Evolutionary conservation across 1,139 yeast species (phyloP).

Genomic region (Scheffersomyces segobiensis): DNA sequence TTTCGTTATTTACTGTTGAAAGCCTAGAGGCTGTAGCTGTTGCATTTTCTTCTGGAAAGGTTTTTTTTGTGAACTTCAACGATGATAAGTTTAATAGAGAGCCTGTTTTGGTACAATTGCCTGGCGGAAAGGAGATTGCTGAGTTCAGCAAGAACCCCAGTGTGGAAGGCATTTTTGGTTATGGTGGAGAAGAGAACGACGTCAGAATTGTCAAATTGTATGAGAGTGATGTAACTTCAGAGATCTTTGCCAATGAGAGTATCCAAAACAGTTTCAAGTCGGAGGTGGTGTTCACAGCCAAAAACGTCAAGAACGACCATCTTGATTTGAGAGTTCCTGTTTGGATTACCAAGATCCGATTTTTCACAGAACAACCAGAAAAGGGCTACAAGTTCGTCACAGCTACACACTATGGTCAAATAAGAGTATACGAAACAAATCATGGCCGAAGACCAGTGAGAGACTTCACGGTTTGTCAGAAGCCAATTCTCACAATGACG

Average conservation of each 20-base stretch:
- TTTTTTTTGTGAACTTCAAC: slow-evolving; percentile 42
- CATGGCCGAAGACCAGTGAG: slow-evolving; percentile 60
- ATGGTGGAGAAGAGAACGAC: slow-evolving; percentile 76
- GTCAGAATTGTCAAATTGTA: slow-evolving; percentile 51
- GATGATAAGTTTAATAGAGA: slow-evolving; percentile 28
- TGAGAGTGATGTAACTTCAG: slow-evolving; percentile 19
- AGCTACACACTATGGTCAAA: slow-evolving; percentile 69
- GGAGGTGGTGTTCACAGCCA: slow-evolving; percentile 48
- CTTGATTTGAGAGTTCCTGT: slow-evolving; percentile 67
- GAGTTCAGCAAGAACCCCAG: slow-evolving; percentile 49
- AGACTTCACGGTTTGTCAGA: slow-evolving; percentile 49
- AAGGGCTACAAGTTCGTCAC: slow-evolving; percentile 51
- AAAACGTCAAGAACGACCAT: slow-evolving; percentile 67
- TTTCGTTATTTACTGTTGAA: slow-evolving; percentile 29
- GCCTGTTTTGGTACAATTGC: slow-evolving; percentile 31
- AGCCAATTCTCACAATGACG: slow-evolving; percentile 44
- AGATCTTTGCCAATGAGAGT: slow-evolving; percentile 12
- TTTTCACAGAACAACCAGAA: slow-evolving; percentile 31
- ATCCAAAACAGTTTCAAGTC: slow-evolving; percentile 18
- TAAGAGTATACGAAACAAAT: slow-evolving; percentile 60
- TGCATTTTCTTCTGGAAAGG: slow-evolving; percentile 51
- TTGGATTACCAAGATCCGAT: slow-evolving; percentile 56
- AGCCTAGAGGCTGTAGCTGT: slow-evolving; percentile 33
- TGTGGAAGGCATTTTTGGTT: slow-evolving; percentile 53
- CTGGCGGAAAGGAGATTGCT: slow-evolving; percentile 44